Evolutionary conservation across 495 filamentous ascomycete species (phyloP).

Genomic region (Hyaloscypha finlandica): DNA sequence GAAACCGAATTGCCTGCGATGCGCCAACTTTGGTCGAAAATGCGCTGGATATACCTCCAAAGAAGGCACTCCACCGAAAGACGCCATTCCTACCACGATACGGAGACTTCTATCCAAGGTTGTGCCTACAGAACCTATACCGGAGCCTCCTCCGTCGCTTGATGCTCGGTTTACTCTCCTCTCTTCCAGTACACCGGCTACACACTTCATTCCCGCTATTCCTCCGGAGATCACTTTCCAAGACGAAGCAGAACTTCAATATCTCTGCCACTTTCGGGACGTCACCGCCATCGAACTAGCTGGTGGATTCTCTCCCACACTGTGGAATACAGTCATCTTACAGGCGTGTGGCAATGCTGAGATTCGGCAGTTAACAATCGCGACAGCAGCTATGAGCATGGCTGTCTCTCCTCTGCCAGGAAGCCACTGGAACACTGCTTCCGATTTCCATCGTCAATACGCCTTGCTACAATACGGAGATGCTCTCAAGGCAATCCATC

Average conservation of each 20-base stretch:
- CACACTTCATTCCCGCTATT: neutral
- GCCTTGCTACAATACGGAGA: conserved; percentile 27
- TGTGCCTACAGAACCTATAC: neutral
- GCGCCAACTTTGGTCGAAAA: conserved; percentile 39
- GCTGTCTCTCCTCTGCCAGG: neutral
- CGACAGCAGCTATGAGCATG: conserved; percentile 23
- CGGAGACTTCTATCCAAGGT: conserved; percentile 23
- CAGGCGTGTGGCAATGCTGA: conserved; percentile 19
- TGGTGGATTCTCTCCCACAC: conserved; percentile 17
- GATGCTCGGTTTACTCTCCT: neutral
- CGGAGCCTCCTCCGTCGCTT: neutral
- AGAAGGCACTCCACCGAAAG: conserved; percentile 16
- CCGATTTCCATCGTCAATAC: conserved; percentile 22
- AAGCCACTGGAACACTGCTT: neutral
- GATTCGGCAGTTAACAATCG: conserved; percentile 16
- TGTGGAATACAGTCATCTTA: conserved; percentile 24
- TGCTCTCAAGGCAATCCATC: conserved; percentile 24
- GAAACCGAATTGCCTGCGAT: conserved; percentile 42
- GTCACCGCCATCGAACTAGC: conserved; percentile 23
- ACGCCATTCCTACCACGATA: conserved; percentile 1
- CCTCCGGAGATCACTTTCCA: conserved; percentile 16
- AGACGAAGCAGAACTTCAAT: conserved; percentile 21
- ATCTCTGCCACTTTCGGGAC: conserved; percentile 29
- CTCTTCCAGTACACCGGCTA: neutral
- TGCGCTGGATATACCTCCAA: conserved; percentile 43